Evolutionary conservation across 495 filamentous ascomycete species (phyloP).

Genomic region (Penicillium odoratum): DNA sequence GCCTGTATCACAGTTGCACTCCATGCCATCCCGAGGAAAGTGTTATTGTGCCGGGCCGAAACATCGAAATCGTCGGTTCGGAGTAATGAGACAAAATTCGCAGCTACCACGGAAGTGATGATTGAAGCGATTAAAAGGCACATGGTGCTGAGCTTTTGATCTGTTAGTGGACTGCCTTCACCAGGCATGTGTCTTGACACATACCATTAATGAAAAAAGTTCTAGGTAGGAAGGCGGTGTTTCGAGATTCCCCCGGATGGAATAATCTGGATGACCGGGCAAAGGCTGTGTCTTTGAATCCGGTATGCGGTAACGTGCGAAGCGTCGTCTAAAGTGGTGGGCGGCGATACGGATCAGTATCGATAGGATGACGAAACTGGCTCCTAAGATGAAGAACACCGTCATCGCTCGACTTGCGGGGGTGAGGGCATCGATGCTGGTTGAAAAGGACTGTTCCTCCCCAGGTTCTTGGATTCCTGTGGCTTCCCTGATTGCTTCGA

Average conservation of each 20-base stretch:
- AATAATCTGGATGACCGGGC: neutral
- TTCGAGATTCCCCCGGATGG: neutral
- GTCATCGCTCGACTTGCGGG: neutral
- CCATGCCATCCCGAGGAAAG: neutral
- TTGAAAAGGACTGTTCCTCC: neutral
- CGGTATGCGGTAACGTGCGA: neutral
- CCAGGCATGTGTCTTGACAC: neutral
- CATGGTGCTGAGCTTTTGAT: neutral
- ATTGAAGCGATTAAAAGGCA: neutral
- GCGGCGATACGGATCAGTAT: neutral
- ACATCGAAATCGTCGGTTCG: neutral
- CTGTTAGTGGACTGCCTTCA: neutral
- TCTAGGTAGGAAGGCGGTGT: neutral
- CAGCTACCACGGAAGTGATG: neutral
- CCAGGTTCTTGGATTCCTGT: neutral
- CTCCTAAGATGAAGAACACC: neutral
- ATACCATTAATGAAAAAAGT: neutral
- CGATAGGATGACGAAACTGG: neutral
- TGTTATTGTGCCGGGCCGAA: neutral
- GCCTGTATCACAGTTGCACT: neutral
- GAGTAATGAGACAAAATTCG: neutral
- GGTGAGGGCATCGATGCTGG: neutral
- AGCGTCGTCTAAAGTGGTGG: neutral
- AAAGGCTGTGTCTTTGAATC: neutral
- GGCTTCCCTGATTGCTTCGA: neutral